phyloP scores from a whole-genome alignment of 2,329 filamentous ascomycete species.

The Graphilbum fragrans region DNA sequence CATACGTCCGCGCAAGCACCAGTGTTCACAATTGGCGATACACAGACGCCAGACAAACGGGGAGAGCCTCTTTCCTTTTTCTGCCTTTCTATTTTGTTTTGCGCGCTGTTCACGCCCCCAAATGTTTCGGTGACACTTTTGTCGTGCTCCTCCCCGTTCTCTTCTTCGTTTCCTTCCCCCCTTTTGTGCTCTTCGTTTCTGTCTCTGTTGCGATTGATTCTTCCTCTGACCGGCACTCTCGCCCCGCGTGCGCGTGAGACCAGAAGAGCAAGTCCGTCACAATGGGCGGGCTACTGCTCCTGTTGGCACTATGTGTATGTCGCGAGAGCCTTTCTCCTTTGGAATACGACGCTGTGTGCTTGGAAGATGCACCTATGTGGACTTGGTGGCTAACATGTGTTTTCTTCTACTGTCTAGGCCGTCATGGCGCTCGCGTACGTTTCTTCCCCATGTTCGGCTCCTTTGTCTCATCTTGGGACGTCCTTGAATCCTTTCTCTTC shows the following conservation, averaged over 20 bases:
- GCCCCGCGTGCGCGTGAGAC: not conserved
- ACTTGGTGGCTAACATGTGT: conserved; percentile 4
- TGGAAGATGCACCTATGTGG: too few species aligned
- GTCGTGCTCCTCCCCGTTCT: not conserved
- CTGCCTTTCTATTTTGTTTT: not conserved
- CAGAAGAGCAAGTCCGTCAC: not conserved
- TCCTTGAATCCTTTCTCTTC: not conserved
- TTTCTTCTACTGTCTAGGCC: conserved; percentile 23
- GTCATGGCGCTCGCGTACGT: conserved; percentile 49
- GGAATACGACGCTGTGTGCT: too few species aligned
- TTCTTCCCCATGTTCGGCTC: not conserved
- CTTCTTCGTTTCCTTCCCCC: not conserved
- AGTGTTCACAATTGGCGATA: too few species aligned
- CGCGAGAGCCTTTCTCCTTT: too few species aligned
- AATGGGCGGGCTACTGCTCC: conserved; percentile 22
- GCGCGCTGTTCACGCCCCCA: not conserved
- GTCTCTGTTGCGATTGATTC: not conserved
- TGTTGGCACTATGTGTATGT: conserved; percentile 20
- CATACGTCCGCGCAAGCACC: too few species aligned
- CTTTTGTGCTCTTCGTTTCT: not conserved
- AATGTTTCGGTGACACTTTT: conserved; percentile 1
- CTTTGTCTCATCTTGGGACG: not conserved
- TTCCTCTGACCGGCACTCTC: not conserved
- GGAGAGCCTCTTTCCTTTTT: not conserved
- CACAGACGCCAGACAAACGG: not conserved